These are phyloP conservation scores for Aspergillus costaricaensis DNA, from an alignment of 2,329 filamentous ascomycete genomes.

Conservation along the genomic window DNA sequence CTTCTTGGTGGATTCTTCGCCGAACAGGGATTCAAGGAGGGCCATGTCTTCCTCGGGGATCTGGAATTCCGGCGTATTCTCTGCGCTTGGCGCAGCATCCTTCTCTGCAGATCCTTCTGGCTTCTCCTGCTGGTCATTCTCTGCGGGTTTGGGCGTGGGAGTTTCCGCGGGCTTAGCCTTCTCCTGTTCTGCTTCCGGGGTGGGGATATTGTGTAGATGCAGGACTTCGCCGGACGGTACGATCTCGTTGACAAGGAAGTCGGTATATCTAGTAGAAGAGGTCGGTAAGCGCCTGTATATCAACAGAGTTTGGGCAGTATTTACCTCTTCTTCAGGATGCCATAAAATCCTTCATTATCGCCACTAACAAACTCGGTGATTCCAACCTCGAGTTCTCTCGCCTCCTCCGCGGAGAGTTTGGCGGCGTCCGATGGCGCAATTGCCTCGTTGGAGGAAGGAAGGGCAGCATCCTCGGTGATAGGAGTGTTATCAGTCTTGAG, in stretches of 20 bases:
- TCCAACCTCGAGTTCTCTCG: conserved; percentile 54
- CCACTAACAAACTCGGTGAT: conserved; percentile 65
- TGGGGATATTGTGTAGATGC: conserved; percentile 61
- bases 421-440: conserved; percentile 14
- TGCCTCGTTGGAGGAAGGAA: conserved; percentile 18
- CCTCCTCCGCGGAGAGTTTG: conserved; percentile 25
- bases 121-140: conserved; percentile 19
- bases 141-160: conserved; percentile 11
- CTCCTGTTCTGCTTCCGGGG: conserved; percentile 23
- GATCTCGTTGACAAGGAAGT: conserved; percentile 92
- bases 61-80: conserved; percentile 30
- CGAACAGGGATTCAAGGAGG: conserved; percentile 53
- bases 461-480: conserved; percentile 17
- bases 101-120: conserved; percentile 13
- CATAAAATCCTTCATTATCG: conserved; percentile 61
- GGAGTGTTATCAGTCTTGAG: conserved; percentile 33
- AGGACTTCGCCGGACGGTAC: conserved; percentile 72
- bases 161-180: conserved; percentile 14
- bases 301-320: not conserved
- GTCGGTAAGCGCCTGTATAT: not conserved
- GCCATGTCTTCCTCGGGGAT: conserved; percentile 49
- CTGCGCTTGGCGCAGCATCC: conserved; percentile 14
- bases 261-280: conserved; percentile 66
- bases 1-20: conserved; percentile 49
- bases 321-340: conserved; percentile 67